These are phyloP conservation scores for Atkinsonella hypoxylon DNA, from an alignment of 2,329 filamentous ascomycete species.

Conservation along the genomic window DNA sequence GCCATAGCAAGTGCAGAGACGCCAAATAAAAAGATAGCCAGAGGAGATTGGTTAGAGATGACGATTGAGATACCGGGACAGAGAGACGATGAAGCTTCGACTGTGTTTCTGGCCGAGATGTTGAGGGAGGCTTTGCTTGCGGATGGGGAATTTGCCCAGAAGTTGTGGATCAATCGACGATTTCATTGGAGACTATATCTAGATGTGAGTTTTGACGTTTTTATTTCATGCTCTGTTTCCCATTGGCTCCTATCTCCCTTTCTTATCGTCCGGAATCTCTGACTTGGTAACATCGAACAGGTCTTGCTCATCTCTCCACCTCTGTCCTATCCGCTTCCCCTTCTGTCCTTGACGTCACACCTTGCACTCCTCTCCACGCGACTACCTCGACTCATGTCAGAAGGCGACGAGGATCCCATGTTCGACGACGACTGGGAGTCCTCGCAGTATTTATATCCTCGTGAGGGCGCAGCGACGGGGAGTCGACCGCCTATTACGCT, in stretches of 20 bases:
- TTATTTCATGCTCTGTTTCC: background rate
- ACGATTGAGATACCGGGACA: slow-evolving; percentile 84
- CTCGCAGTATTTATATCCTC: slow-evolving; percentile 63
- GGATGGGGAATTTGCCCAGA: slow-evolving; percentile 55
- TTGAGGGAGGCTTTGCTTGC: slow-evolving; percentile 74
- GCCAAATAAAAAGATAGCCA: slow-evolving; percentile 29
- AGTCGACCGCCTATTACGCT: slow-evolving; percentile 74
- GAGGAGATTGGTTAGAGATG: slow-evolving; percentile 73
- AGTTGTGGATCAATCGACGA: slow-evolving; percentile 74
- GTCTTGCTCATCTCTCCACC: slow-evolving; percentile 88
- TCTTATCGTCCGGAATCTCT: background rate
- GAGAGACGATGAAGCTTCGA: slow-evolving; percentile 81
- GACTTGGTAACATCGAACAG: slow-evolving; percentile 30
- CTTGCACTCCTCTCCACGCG: slow-evolving; percentile 82
- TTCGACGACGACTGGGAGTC: slow-evolving; percentile 98
- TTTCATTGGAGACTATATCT: slow-evolving; percentile 97
- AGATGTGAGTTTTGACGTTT: slow-evolving; percentile 51
- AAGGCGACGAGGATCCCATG: slow-evolving; percentile 88
- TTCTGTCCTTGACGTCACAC: slow-evolving; percentile 86
- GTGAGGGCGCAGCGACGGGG: slow-evolving; percentile 20
- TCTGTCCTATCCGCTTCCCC: slow-evolving; percentile 81
- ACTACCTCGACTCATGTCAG: slow-evolving; percentile 73
- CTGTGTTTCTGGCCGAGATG: slow-evolving; percentile 80
- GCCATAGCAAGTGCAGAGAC: slow-evolving; percentile 26
- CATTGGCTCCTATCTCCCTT: background rate